Conservation (phyloP, 768 basidiomycete species). For the Naematelia aurantialba region DNA sequence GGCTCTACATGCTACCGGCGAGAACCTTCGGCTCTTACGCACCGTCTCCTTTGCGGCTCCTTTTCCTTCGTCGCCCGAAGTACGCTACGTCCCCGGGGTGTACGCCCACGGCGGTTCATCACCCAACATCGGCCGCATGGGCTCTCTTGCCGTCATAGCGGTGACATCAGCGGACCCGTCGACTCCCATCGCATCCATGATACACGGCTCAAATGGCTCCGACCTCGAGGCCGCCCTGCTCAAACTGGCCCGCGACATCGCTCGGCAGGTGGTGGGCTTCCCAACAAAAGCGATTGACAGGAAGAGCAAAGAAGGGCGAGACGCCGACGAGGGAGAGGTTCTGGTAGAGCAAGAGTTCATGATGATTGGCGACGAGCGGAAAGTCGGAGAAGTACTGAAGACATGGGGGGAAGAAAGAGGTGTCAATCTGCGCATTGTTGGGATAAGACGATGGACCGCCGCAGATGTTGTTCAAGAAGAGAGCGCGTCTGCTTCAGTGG, state of each 20-base stretch:
- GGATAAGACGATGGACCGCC: constrained; percentile 44
- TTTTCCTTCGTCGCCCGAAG: constrained; percentile 37
- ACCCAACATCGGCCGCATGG: constrained; percentile 53
- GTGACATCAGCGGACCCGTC: constrained; percentile 54
- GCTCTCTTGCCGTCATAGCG: constrained; percentile 54
- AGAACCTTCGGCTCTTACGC: constrained; percentile 51
- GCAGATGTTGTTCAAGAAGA: constrained; percentile 28
- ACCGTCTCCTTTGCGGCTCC: constrained; percentile 49
- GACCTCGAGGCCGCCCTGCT: constrained; percentile 58
- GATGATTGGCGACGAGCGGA: constrained; percentile 38
- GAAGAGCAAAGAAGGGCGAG: constrained; percentile 6
- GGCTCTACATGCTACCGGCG: constrained; percentile 42
- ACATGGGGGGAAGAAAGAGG: constrained; percentile 43
- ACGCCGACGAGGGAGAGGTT: constrained; percentile 33
- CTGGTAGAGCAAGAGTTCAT: constrained; percentile 45
- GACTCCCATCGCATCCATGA: constrained; percentile 33
- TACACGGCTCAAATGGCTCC: constrained; percentile 41
- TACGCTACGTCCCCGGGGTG: constrained; percentile 44
- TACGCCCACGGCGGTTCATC: constrained; percentile 48
- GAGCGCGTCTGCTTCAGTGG: background rate
- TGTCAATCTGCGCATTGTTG: constrained; percentile 38
- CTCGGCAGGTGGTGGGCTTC: constrained; percentile 79
- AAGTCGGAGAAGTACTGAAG: constrained; percentile 39
- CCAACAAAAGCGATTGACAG: constrained; percentile 59
- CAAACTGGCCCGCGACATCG: constrained; percentile 68